Base-by-base conservation (phyloP, 1,284 basidiomycete species). In the Microstroma glucosiphilum region DNA sequence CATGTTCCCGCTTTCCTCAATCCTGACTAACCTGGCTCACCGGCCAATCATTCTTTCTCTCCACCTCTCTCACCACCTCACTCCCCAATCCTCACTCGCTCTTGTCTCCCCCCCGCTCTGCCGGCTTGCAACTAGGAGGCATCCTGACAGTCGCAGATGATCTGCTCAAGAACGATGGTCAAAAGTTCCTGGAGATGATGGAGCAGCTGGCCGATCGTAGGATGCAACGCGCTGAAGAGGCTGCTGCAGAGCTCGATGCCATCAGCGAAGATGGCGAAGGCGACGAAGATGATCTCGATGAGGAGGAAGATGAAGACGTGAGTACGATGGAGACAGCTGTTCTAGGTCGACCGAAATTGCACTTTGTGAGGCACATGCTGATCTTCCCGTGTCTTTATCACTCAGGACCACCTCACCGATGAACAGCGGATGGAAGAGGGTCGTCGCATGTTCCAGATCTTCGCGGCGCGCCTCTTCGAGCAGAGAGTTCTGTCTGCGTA, bases 101-200 rank as follows among this genome's bases (percentile, higher is more conserved):
- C 40, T 56, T 59, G 42, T 56, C 41, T 48, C 61, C 60, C 64
- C 63, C 61, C 25, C 13, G 23, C 53, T 56, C 43, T 21, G 21
- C 43, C 43, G 43, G 43, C 21, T 54, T 54, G 21, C 21, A 54
- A 19, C 87, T 79, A 91, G 90, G 69, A 88, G 83, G 93, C 77
- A 96, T 98, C 76, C 84, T 98, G 62, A 97, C 96, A n/a, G 94
- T 98, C 58, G 94, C 94, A 57, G 94, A 98, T 78, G 94, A 98
- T 82, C 86, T 98, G 58, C 84, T 97, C 72, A 96, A 96, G 84
- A 97, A 97, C 77, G 93, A 98, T 76, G 94, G 92, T 2, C 91
- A 92, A 75, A 97, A 96, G 83, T 97, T 98, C 83, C 83, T 98
- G 74, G 93, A 98, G 83, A 98, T 98, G 94, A 98, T 98, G 94